A percentile compares a stretch with the other conserved stretches of the same genome.
Evolutionary conservation across 2,329 filamentous ascomycete genomes (phyloP).

Genomic region (Neopestalotiopsis rosae): DNA sequence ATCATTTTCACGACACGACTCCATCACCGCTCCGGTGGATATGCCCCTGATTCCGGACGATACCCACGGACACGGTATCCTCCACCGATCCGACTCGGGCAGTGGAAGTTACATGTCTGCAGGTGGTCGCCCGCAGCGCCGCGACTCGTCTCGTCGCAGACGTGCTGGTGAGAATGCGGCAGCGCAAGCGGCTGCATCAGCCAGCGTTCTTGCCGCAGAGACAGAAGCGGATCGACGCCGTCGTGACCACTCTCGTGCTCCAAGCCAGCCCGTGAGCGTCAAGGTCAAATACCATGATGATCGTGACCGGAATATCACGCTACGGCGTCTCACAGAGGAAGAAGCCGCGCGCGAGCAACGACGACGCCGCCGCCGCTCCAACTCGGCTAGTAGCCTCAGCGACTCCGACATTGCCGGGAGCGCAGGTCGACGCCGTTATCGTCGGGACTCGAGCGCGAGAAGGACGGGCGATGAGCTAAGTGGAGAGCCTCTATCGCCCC

Average conservation of each 20-base stretch:
- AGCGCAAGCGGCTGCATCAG: constrained; percentile 52
- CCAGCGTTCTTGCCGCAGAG: constrained; percentile 52
- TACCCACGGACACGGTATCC: constrained; percentile 50
- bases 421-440: constrained; percentile 52
- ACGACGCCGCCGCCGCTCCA: constrained; percentile 43
- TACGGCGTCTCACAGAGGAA: constrained; percentile 65
- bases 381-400: constrained; percentile 62
- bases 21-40: constrained; percentile 39
- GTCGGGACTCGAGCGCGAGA: constrained; percentile 56
- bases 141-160: constrained; percentile 52
- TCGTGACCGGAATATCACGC: constrained; percentile 63
- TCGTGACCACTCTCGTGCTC: constrained; percentile 41
- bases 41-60: constrained; percentile 64
- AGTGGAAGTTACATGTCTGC: constrained; percentile 50
- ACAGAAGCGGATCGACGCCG: constrained; percentile 45
- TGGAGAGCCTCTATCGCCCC: constrained; percentile 54
- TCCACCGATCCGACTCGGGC: constrained; percentile 43
- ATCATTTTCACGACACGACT: background rate
- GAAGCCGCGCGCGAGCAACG: constrained; percentile 53
- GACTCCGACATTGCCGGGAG: constrained; percentile 56
- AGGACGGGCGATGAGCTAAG: constrained; percentile 53
- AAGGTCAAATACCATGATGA: constrained; percentile 67
- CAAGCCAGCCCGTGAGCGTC: constrained; percentile 58
- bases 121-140: constrained; percentile 45
- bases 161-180: constrained; percentile 51